These are phyloP conservation scores for Arthrobotrys conoides DNA, from an alignment of 2,329 filamentous ascomycete genomes.

Conservation along the genomic window DNA sequence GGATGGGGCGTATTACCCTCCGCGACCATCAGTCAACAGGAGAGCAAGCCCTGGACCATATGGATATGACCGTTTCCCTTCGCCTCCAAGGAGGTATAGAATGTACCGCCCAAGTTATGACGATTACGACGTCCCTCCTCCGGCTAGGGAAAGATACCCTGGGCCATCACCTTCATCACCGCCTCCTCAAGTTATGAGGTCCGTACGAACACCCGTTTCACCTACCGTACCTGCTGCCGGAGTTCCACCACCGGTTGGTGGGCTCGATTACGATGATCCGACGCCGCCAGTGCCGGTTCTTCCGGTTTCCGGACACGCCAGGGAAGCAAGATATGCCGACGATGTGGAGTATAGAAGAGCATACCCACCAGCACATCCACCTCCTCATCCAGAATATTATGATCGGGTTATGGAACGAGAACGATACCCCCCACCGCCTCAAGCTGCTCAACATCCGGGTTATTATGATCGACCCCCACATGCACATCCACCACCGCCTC, in stretches of 20 bases:
- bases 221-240: slow-evolving; percentile 4
- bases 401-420: slow-evolving; percentile 48
- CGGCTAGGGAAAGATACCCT: slow-evolving; percentile 39
- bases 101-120: slow-evolving; percentile 44
- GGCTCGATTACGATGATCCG: slow-evolving; percentile 54
- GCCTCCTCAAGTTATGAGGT: slow-evolving; percentile 11
- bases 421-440: slow-evolving; percentile 42
- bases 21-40: slow-evolving; percentile 20
- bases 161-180: slow-evolving; percentile 22
- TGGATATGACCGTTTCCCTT: slow-evolving; percentile 43
- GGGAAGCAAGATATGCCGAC: slow-evolving; percentile 38
- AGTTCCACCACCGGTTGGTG: slow-evolving; percentile 46
- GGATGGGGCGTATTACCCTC: slow-evolving; percentile 38
- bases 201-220: slow-evolving; percentile 10
- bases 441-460: slow-evolving; percentile 4
- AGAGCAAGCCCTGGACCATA: slow-evolving; percentile 36
- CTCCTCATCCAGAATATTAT: slow-evolving; percentile 39
- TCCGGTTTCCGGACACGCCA: slow-evolving; percentile 41
- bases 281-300: slow-evolving; percentile 20
- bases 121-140: slow-evolving; percentile 38
- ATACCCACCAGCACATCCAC: slow-evolving; percentile 21
- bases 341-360: slow-evolving; percentile 45
- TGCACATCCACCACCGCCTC: slow-evolving; percentile 22
- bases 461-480: slow-evolving; percentile 50
- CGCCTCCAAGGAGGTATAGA: slow-evolving; percentile 38